A percentile compares a stretch with the other conserved stretches of the same genome.
Evolutionary conservation across 208 protist genomes (phyloP).

Genomic region (Acanthamoeba castellanii): DNA sequence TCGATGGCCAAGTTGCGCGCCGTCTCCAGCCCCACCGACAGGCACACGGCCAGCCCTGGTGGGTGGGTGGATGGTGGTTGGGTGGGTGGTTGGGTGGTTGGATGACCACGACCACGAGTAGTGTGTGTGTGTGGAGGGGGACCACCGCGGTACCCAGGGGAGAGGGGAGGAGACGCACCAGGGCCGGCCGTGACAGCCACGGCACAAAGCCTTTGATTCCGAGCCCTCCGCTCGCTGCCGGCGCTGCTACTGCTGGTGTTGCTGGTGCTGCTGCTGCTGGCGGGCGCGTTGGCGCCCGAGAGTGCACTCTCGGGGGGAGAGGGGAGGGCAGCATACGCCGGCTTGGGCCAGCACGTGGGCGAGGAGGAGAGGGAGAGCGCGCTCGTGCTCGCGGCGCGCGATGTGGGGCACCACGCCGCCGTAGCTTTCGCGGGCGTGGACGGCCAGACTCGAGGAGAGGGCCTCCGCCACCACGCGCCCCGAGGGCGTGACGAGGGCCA

Average conservation of each 20-base stretch:
- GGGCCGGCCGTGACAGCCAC: slow-evolving; percentile 31
- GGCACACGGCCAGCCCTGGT: not conserved
- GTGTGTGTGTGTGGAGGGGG: too few species aligned
- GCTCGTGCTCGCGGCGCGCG: not conserved
- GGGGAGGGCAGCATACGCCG: not conserved
- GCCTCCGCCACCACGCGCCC: not conserved
- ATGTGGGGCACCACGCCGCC: slow-evolving; percentile 32
- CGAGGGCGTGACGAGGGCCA: not conserved
- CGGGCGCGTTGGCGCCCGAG: too few species aligned
- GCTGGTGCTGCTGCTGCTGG: too few species aligned
- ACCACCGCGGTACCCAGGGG: too few species aligned
- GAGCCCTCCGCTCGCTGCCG: not conserved
- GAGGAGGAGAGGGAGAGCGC: not conserved
- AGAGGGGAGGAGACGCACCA: not conserved
- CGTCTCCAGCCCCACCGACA: not conserved
- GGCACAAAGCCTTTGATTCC: not conserved
- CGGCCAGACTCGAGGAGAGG: not conserved
- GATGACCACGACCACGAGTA: too few species aligned
- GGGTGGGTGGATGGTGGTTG: too few species aligned
- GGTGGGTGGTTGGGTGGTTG: too few species aligned
- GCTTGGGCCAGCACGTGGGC: not conserved
- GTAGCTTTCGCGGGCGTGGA: not conserved
- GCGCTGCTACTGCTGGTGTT: not conserved
- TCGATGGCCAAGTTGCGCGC: not conserved
- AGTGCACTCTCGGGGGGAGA: not conserved